phyloP scores from a whole-genome alignment of 2,329 filamentous ascomycete species.

The Torrubiellomyces zombiae region DNA sequence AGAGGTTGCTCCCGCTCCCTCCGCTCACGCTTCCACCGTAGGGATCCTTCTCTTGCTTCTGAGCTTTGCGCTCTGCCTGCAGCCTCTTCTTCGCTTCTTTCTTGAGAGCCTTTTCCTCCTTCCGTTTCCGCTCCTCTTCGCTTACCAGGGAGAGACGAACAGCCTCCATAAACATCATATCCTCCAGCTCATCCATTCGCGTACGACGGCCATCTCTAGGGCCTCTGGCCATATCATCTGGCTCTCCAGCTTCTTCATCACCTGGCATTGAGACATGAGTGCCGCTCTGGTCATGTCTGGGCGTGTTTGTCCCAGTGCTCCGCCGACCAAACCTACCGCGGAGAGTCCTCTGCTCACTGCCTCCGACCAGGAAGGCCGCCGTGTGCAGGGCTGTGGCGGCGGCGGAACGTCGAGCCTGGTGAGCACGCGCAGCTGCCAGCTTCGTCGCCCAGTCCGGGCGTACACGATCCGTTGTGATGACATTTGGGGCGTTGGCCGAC shows the following conservation, averaged over 20 bases:
- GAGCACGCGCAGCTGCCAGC: constrained; percentile 65
- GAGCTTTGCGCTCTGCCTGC: constrained; percentile 67
- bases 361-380: constrained; percentile 78
- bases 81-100: constrained; percentile 77
- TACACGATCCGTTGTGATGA: constrained; percentile 83
- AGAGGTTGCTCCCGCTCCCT: constrained; percentile 48
- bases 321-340: constrained; percentile 41
- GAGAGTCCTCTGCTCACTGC: constrained; percentile 32
- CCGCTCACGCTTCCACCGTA: constrained; percentile 19
- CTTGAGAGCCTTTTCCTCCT: constrained; percentile 34
- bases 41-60: constrained; percentile 38
- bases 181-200: constrained; percentile 77
- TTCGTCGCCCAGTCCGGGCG: constrained; percentile 92
- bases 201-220: constrained; percentile 17
- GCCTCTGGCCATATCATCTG: constrained; percentile 8
- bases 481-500: constrained; percentile 67
- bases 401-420: constrained; percentile 72
- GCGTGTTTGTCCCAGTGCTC: constrained; percentile 18
- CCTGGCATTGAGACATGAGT: constrained; percentile 2
- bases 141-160: constrained; percentile 80
- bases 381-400: constrained; percentile 90
- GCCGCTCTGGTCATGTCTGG: constrained; percentile 8
- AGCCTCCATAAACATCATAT: constrained; percentile 97
- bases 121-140: constrained; percentile 82
- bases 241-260: constrained; percentile 10